Evolutionary conservation across 305 asterid species (phyloP).

Genomic region (Solanum hybrid): DNA sequence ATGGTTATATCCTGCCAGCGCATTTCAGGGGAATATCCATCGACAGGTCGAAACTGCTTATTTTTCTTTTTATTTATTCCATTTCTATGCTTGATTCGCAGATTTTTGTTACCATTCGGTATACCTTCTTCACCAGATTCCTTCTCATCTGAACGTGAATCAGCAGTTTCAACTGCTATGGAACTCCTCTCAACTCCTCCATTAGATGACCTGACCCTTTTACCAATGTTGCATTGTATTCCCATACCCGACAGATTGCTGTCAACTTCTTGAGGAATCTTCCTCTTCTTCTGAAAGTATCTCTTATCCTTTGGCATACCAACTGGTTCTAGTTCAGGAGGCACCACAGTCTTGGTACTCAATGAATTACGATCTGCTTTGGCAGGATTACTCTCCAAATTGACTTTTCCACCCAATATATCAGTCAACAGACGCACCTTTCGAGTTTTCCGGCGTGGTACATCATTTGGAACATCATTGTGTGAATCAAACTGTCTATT

Average conservation of each 20-base stretch:
- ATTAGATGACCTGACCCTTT: conserved; percentile 8
- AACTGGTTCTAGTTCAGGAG: conserved; percentile 13
- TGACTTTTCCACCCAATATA: conserved; percentile 17
- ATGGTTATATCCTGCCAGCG: conserved; percentile 4
- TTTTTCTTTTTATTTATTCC: conserved; percentile 4
- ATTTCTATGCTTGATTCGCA: conserved; percentile 1
- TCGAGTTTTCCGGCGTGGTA: conserved; percentile 11
- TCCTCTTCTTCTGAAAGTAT: conserved; percentile 20
- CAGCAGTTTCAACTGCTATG: conserved; percentile 9
- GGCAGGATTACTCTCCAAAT: neutral
- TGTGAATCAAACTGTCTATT: neutral
- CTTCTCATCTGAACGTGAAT: conserved; percentile 10
- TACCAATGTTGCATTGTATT: conserved; percentile 3
- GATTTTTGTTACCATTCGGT: neutral
- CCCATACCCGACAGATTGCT: conserved; percentile 3
- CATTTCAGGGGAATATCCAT: conserved; percentile 9
- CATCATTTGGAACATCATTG: conserved; percentile 2
- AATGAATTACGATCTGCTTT: neutral
- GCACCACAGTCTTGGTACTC: conserved; percentile 3
- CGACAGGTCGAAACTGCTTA: conserved; percentile 12
- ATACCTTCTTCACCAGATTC: conserved; percentile 11
- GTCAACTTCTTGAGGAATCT: conserved; percentile 14
- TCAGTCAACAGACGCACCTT: conserved; percentile 29
- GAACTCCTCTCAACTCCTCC: conserved; percentile 13
- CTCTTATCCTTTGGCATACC: conserved; percentile 8